Evolutionary conservation across 2,329 filamentous ascomycete species (phyloP).

Genomic region (Epicoccum sorghinum): DNA sequence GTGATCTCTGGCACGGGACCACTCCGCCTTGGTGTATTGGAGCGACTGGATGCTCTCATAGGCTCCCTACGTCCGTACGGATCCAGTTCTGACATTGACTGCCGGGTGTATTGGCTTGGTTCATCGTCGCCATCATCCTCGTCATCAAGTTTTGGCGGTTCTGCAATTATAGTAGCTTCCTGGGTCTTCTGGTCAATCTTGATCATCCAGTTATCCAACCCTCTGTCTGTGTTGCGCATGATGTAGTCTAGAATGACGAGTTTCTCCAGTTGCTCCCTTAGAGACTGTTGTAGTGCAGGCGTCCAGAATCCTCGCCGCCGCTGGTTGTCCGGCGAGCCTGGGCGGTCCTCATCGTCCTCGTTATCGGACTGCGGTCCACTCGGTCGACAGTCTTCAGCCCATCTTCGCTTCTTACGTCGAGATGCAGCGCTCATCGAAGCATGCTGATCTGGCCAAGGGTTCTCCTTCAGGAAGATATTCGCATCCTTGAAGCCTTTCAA

Average conservation of each 20-base stretch:
- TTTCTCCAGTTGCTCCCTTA: conserved; percentile 94
- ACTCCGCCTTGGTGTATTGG: conserved; percentile 61
- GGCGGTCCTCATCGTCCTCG: conserved; percentile 61
- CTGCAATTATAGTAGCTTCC: conserved; percentile 83
- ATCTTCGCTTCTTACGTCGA: conserved; percentile 67
- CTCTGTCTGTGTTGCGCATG: conserved; percentile 97
- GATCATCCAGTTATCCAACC: conserved; percentile 99
- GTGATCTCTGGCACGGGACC: conserved; percentile 66
- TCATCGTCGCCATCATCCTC: conserved; percentile 42
- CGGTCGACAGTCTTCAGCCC: conserved; percentile 84
- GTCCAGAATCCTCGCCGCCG: conserved; percentile 78
- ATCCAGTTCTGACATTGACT: conserved; percentile 64
- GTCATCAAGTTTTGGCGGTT: conserved; percentile 73
- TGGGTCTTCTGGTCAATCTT: conserved; percentile 87
- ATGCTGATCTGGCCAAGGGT: conserved; percentile 96
- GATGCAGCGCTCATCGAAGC: conserved; percentile 69
- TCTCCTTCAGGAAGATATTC: conserved; percentile 90
- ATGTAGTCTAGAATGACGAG: conserved; percentile 98
- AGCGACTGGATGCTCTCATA: conserved; percentile 75
- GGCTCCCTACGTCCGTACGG: conserved; percentile 79
- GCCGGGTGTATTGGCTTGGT: conserved; percentile 62
- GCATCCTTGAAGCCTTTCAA: conserved; percentile 97
- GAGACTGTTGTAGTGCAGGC: conserved; percentile 83
- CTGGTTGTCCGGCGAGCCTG: conserved; percentile 41
- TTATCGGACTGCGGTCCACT: conserved; percentile 64